A percentile compares a stretch with the other conserved stretches of the same genome.
phyloP scores from a whole-genome alignment of 305 asterid genomes.

The Fraxinus nigra region DNA sequence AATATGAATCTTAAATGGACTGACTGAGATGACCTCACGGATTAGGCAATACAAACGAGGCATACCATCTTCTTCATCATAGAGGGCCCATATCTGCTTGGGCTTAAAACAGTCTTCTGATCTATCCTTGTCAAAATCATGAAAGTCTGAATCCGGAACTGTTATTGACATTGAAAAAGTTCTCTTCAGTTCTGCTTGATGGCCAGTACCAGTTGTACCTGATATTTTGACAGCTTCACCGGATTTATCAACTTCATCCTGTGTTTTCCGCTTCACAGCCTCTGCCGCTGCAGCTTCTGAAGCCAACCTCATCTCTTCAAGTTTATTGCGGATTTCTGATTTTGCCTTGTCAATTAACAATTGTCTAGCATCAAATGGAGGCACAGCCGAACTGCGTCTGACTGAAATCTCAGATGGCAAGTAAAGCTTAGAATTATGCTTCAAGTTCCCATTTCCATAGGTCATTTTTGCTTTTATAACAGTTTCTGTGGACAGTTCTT shows the following conservation, averaged over 20 bases:
- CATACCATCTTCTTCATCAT: conserved; percentile 98
- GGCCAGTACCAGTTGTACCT: conserved; percentile 25
- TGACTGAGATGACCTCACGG: conserved; percentile 76
- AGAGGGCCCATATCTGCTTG: conserved; percentile 93
- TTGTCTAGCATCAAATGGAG: conserved; percentile 64
- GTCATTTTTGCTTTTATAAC: conserved; percentile 38
- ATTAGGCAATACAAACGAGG: conserved; percentile 91
- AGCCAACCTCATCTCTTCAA: conserved; percentile 61
- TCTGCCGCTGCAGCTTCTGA: conserved; percentile 55
- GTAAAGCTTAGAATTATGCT: conserved; percentile 47
- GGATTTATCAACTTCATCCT: conserved; percentile 37
- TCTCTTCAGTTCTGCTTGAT: conserved; percentile 53
- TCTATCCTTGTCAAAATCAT: conserved; percentile 83
- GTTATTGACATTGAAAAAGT: conserved; percentile 62
- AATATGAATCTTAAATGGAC: conserved; percentile 61
- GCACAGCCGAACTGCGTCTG: conserved; percentile 55
- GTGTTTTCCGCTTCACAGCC: conserved; percentile 51
- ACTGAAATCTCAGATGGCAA: conserved; percentile 42
- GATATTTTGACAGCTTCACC: conserved; percentile 31
- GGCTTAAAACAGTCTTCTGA: conserved; percentile 80
- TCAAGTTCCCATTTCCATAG: conserved; percentile 41
- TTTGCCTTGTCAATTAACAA: conserved; percentile 72
- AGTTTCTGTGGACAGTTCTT: conserved; percentile 31
- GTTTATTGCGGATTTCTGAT: conserved; percentile 51
- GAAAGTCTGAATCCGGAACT: conserved; percentile 89